phyloP scores from a whole-genome alignment of 306 rosid species.

The Corylus avellana region DNA sequence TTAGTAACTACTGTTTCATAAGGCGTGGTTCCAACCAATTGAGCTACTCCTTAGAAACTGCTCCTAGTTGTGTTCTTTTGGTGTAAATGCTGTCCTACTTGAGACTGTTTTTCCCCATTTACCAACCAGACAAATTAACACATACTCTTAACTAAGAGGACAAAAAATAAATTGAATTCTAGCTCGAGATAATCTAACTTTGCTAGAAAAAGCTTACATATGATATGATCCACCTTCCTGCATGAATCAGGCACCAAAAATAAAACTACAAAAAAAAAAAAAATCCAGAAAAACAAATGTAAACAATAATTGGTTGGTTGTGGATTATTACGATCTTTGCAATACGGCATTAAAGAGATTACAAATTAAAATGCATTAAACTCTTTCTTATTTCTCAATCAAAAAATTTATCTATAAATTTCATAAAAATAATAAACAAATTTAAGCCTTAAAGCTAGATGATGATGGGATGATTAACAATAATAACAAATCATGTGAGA shows the following conservation, averaged over 20 bases:
- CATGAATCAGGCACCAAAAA: too few relatives aligned
- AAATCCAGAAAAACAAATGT: too few relatives aligned
- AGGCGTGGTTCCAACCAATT: too few relatives aligned
- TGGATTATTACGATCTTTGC: background rate
- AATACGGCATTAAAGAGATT: background rate
- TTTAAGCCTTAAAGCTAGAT: too few relatives aligned
- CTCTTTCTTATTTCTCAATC: background rate
- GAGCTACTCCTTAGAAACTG: too few relatives aligned
- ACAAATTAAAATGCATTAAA: background rate
- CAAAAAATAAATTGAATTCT: background rate
- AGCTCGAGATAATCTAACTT: background rate
- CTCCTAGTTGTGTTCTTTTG: background rate
- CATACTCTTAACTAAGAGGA: background rate
- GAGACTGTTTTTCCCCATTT: conserved; percentile 2
- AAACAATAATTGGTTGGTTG: background rate
- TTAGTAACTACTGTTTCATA: too few relatives aligned
- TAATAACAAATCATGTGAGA: too few relatives aligned
- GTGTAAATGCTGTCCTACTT: background rate
- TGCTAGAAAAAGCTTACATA: background rate
- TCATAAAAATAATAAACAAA: too few relatives aligned
- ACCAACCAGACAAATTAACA: conserved; percentile 5
- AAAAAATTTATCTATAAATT: too few relatives aligned
- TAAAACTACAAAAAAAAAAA: too few relatives aligned
- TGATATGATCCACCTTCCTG: background rate
- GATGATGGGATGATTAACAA: too few relatives aligned